A percentile compares a stretch with the other conserved stretches of the same genome.
Conservation (phyloP, 768 basidiomycete species). For the Rickenella mellea region DNA sequence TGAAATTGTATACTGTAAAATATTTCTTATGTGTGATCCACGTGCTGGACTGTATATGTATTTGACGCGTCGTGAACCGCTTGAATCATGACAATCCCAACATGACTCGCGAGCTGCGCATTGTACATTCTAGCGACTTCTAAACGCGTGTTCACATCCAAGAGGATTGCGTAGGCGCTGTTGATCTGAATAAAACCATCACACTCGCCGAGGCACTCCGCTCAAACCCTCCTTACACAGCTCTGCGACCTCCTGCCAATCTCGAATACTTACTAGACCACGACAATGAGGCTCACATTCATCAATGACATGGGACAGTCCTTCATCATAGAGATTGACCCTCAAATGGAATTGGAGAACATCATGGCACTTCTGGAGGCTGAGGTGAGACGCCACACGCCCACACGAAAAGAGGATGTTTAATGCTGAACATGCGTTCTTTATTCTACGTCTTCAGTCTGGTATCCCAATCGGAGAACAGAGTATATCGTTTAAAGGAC, state of each 20-base stretch:
- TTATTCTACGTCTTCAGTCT: conserved; percentile 36
- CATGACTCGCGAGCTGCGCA: not conserved
- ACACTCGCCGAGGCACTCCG: not conserved
- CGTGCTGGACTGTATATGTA: not conserved
- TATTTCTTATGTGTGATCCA: not conserved
- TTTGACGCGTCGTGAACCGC: not conserved
- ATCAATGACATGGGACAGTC: conserved; percentile 55
- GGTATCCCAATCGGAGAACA: conserved; percentile 67
- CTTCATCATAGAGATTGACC: conserved; percentile 75
- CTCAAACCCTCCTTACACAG: conserved; percentile 1
- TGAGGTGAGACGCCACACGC: conserved; percentile 54
- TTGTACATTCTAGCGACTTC: too few species aligned
- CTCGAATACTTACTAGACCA: not conserved
- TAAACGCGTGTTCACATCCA: too few species aligned
- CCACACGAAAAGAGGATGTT: too few species aligned
- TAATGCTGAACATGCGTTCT: not conserved
- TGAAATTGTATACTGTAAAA: not conserved
- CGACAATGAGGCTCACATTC: conserved; percentile 63
- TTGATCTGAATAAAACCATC: too few species aligned
- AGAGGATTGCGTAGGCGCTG: too few species aligned
- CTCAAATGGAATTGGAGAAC: conserved; percentile 85
- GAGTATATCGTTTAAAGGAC: conserved; percentile 55
- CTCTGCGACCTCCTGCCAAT: not conserved
- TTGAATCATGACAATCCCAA: not conserved
- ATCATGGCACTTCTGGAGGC: conserved; percentile 91